A percentile compares a stretch with the other conserved stretches of the same genome.
These are phyloP conservation scores for Volutella citrinella DNA, from an alignment of 2,329 filamentous ascomycete genomes.

Conservation along the genomic window DNA sequence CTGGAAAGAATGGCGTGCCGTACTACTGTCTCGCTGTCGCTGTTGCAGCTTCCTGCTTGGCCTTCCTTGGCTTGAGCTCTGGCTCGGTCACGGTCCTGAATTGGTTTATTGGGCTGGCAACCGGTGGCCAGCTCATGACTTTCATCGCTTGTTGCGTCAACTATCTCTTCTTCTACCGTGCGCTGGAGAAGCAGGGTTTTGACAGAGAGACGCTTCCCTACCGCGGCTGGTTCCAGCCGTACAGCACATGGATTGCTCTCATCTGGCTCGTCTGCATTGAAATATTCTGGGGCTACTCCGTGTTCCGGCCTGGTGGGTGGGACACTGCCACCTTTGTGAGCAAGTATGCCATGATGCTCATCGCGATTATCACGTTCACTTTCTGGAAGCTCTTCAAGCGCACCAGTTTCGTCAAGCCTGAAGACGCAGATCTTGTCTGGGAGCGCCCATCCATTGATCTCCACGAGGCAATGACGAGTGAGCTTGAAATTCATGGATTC, in stretches of 20 bases:
- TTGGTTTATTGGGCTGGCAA: conserved; percentile 54
- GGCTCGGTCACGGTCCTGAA: conserved; percentile 44
- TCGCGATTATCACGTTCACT: conserved; percentile 8
- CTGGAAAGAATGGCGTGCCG: conserved; percentile 57
- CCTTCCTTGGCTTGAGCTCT: conserved; percentile 47
- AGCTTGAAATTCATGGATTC: conserved; percentile 11
- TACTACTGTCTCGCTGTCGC: conserved; percentile 53
- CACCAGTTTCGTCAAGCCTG: conserved; percentile 9
- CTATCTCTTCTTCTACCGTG: conserved; percentile 48
- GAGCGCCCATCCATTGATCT: conserved; percentile 14
- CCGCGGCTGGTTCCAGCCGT: too few relatives aligned
- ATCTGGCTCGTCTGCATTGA: conserved; percentile 25
- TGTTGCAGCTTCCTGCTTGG: conserved; percentile 48
- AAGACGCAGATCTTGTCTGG: conserved; percentile 13
- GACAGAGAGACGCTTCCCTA: conserved; percentile 54
- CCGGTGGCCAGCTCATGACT: conserved; percentile 55
- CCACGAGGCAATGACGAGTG: conserved; percentile 9
- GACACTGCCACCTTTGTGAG: conserved; percentile 42
- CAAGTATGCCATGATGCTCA: conserved; percentile 48
- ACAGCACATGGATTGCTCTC: conserved; percentile 42
- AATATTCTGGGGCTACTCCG: conserved; percentile 49
- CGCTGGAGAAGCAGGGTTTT: conserved; percentile 47
- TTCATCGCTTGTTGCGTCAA: conserved; percentile 51
- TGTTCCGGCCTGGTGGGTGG: conserved; percentile 42
- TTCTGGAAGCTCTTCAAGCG: conserved; percentile 14